Percentiles rank a stretch among this genome's conserved stretches.
phyloP scores from a whole-genome alignment of 2,329 filamentous ascomycete genomes.

The Aspergillus sp. region DNA sequence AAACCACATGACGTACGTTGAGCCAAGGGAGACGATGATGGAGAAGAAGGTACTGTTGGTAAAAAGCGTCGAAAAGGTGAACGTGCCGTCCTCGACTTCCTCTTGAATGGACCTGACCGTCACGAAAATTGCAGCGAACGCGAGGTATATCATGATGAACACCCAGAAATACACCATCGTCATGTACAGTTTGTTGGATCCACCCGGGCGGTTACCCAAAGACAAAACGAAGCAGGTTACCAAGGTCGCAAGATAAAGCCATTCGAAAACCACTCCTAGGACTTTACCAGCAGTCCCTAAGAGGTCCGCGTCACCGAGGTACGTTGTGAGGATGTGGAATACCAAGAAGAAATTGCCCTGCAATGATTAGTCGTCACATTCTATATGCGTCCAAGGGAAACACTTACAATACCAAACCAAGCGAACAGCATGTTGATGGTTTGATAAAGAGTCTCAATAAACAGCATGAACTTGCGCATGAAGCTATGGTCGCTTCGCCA shows the following conservation, averaged over 20 bases:
- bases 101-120: slow-evolving; percentile 82
- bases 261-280: slow-evolving; percentile 89
- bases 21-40: slow-evolving; percentile 87
- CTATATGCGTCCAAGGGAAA: background rate
- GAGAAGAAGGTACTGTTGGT: slow-evolving; percentile 90
- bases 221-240: slow-evolving; percentile 95
- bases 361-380: slow-evolving; percentile 19
- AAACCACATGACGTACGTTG: slow-evolving; percentile 92
- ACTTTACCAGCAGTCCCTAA: slow-evolving; percentile 78
- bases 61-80: slow-evolving; percentile 75
- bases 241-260: slow-evolving; percentile 89
- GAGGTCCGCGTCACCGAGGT: slow-evolving; percentile 70
- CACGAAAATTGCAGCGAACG: slow-evolving; percentile 94
- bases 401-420: slow-evolving; percentile 85
- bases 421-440: slow-evolving; percentile 96
- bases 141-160: slow-evolving; percentile 89
- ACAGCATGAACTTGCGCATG: slow-evolving; percentile 83
- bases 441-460: slow-evolving; percentile 93
- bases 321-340: slow-evolving; percentile 93
- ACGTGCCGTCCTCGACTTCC: slow-evolving; percentile 66
- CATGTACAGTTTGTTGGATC: slow-evolving; percentile 91
- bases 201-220: slow-evolving; percentile 91
- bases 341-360: slow-evolving; percentile 96
- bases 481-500: slow-evolving; percentile 91
- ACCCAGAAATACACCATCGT: slow-evolving; percentile 99